phyloP scores from a whole-genome alignment of 768 basidiomycete species.

The Asterophora parasitica region DNA sequence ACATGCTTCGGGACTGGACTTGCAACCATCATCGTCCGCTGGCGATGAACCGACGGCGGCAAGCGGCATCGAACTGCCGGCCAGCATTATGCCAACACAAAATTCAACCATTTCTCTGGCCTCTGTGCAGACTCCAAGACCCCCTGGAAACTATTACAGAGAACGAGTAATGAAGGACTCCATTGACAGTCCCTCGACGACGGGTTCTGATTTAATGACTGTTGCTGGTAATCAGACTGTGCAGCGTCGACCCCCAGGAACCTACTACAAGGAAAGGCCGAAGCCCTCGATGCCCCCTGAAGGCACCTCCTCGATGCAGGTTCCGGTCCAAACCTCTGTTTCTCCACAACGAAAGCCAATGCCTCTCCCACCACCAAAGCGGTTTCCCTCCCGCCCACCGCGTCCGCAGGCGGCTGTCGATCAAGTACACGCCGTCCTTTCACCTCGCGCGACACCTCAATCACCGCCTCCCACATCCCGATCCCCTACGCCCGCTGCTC shows the following conservation, averaged over 20 bases:
- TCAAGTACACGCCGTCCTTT: no score
- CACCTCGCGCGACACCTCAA: not conserved
- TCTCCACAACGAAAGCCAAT: no score
- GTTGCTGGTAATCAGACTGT: no score
- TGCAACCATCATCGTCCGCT: not conserved
- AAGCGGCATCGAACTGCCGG: not conserved
- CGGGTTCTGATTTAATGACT: not conserved
- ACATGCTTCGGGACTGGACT: slow-evolving; percentile 4
- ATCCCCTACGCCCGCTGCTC: not conserved
- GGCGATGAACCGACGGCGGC: not conserved
- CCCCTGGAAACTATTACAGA: not conserved
- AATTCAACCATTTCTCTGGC: not conserved
- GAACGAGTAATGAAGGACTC: no score
- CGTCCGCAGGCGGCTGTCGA: no score
- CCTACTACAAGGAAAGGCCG: no score
- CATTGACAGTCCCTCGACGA: not conserved
- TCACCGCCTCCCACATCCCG: not conserved
- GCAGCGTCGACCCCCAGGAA: no score
- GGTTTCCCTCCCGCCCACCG: no score
- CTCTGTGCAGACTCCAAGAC: not conserved
- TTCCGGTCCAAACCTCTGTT: no score
- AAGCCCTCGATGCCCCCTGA: no score
- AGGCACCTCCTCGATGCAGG: no score
- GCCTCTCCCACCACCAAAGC: no score
- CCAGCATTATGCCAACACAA: not conserved